A percentile compares a stretch with the other conserved stretches of the same genome.
Conservation (phyloP, 2,329 filamentous ascomycete species). For the Aspergillus sp. region DNA sequence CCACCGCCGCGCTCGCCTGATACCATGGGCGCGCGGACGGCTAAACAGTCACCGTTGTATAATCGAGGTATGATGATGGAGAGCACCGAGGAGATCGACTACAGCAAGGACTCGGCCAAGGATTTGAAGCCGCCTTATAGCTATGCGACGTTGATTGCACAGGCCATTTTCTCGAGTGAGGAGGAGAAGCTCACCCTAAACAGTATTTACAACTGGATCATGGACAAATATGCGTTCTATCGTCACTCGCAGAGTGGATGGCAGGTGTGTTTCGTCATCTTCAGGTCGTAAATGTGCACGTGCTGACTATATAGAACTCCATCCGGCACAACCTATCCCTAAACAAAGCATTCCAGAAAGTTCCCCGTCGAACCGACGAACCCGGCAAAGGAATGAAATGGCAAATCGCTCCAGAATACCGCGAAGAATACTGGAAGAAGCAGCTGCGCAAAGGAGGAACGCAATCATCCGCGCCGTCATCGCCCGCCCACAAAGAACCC, state of each 20-base stretch:
- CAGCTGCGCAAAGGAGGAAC: slow-evolving; percentile 39
- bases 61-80: slow-evolving; percentile 49
- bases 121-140: slow-evolving; percentile 94
- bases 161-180: slow-evolving; percentile 80
- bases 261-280: slow-evolving; percentile 46
- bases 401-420: slow-evolving; percentile 78
- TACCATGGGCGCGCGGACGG: slow-evolving; percentile 31
- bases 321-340: slow-evolving; percentile 94
- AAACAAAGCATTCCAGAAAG: slow-evolving; percentile 91
- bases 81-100: slow-evolving; percentile 47
- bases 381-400: slow-evolving; percentile 99
- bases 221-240: slow-evolving; percentile 86
- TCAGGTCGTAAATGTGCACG: no score
- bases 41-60: slow-evolving; percentile 43
- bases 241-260: slow-evolving; percentile 77
- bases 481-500: slow-evolving; percentile 39
- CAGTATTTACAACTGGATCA: slow-evolving; percentile 92
- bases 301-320: slow-evolving; percentile 55
- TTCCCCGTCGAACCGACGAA: slow-evolving; percentile 85
- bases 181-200: slow-evolving; percentile 86
- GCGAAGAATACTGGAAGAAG: slow-evolving; percentile 81
- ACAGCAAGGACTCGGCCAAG: slow-evolving; percentile 71
- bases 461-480: slow-evolving; percentile 41
- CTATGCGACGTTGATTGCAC: slow-evolving; percentile 94
- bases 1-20: slow-evolving; percentile 36